phyloP scores from a whole-genome alignment of 2,329 filamentous ascomycete species.

The Hymenotorrendiella dingleyae region DNA sequence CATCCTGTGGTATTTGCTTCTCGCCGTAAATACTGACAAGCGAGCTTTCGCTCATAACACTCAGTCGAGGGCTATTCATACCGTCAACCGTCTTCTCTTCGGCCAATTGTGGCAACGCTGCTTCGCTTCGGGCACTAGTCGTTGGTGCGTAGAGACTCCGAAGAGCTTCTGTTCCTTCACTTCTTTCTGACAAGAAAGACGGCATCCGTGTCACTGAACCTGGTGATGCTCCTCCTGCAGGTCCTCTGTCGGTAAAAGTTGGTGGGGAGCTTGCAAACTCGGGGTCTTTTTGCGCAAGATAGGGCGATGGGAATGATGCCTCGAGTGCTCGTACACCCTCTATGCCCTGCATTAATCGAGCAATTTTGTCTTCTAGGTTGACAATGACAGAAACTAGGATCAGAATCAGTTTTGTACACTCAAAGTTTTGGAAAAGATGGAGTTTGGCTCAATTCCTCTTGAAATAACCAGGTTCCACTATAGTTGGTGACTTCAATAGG shows the following conservation, averaged over 20 bases:
- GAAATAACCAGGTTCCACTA: too few relatives aligned
- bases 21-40: slow-evolving; percentile 59
- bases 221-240: slow-evolving; percentile 1
- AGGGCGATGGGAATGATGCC: slow-evolving; percentile 23
- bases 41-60: slow-evolving; percentile 61
- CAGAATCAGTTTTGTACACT: too few relatives aligned
- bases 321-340: slow-evolving; percentile 48
- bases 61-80: slow-evolving; percentile 53
- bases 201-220: slow-evolving; percentile 53
- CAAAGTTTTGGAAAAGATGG: too few relatives aligned
- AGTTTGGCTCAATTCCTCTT: too few relatives aligned
- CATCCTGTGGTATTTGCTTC: slow-evolving; percentile 26
- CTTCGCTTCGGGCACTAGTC: slow-evolving; percentile 37
- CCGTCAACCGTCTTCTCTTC: slow-evolving; percentile 33
- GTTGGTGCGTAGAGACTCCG: slow-evolving; percentile 48
- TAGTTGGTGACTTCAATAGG: too few relatives aligned
- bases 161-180: slow-evolving; percentile 54
- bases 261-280: slow-evolving; percentile 25
- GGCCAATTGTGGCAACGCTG: slow-evolving; percentile 43
- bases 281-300: slow-evolving; percentile 16
- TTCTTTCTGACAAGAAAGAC: slow-evolving; percentile 57
- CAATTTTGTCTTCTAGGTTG: slow-evolving; percentile 53
- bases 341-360: slow-evolving; percentile 47
- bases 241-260: slow-evolving; percentile 8
- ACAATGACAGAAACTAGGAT: slow-evolving; percentile 66